Conservation (phyloP, 352 stramenopile species). For the Blastocystis sp. region DNA sequence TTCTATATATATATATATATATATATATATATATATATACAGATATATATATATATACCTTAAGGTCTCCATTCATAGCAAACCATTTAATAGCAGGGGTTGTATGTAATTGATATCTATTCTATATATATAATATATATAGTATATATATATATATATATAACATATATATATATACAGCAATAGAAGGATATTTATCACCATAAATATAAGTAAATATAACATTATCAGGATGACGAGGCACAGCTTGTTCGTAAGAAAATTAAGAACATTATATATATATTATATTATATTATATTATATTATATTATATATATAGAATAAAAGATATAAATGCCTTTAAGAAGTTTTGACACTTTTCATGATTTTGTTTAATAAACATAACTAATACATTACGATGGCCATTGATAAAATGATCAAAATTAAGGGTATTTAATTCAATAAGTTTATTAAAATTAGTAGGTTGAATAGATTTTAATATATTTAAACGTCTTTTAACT, state of each 20-base stretch:
- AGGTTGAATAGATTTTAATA: constrained; percentile 20
- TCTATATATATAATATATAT: not conserved
- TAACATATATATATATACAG: not conserved
- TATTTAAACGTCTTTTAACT: constrained; percentile 17
- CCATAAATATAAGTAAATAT: constrained; percentile 7
- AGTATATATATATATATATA: too few species aligned
- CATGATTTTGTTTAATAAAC: constrained; percentile 26
- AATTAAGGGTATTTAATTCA: constrained; percentile 12
- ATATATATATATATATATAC: not conserved
- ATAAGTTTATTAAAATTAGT: constrained; percentile 14
- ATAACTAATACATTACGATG: constrained; percentile 9
- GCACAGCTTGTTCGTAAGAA: not conserved
- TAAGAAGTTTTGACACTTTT: constrained; percentile 14
- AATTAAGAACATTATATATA: not conserved
- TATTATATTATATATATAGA: too few species aligned
- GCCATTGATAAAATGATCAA: constrained; percentile 31
- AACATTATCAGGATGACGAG: not conserved
- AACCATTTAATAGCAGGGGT: constrained; percentile 30
- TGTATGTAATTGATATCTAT: constrained; percentile 23
- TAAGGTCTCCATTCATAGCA: constrained; percentile 3
- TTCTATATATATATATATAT: not conserved
- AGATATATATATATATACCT: not conserved
- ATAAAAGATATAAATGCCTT: constrained; percentile 37
- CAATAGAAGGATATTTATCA: constrained; percentile 24
- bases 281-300: too few species aligned